Evolutionary conservation across 192 early-diverging fungal genomes (phyloP).

Genomic region (Coemansia sp.): DNA sequence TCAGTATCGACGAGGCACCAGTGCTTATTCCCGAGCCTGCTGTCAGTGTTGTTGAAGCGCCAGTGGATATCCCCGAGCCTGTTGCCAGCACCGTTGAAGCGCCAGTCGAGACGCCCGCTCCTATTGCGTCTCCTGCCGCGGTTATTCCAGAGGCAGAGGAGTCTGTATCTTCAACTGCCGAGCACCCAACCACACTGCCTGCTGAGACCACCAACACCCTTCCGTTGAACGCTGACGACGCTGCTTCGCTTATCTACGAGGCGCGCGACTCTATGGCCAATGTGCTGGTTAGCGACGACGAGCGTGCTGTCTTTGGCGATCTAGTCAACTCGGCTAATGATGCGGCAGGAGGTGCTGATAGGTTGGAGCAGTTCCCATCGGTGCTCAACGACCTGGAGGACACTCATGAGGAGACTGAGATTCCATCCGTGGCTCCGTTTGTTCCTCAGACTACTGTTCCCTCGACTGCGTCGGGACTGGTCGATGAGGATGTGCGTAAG

Average conservation of each 20-base stretch:
- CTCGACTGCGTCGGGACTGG: neutral
- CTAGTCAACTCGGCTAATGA: slow-evolving; percentile 35
- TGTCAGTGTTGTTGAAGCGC: neutral
- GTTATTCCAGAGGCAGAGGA: neutral
- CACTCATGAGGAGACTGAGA: neutral
- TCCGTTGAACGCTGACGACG: slow-evolving; percentile 28
- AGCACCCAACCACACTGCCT: neutral
- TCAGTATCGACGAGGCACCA: neutral
- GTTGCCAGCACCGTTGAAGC: slow-evolving; percentile 2
- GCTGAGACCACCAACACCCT: neutral
- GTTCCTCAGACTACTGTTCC: slow-evolving; percentile 7
- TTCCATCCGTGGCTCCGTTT: neutral
- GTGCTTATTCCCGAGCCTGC: neutral
- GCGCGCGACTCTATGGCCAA: slow-evolving; percentile 50
- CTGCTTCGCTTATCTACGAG: slow-evolving; percentile 42
- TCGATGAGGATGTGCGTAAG: slow-evolving; percentile 48
- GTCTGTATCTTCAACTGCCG: neutral
- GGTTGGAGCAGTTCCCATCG: slow-evolving; percentile 43
- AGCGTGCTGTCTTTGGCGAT: slow-evolving; percentile 32
- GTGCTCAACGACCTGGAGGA: slow-evolving; percentile 34
- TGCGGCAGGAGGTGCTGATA: slow-evolving; percentile 12
- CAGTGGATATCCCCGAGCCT: neutral
- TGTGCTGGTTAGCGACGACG: slow-evolving; percentile 27
- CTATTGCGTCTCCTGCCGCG: neutral
- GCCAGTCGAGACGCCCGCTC: neutral